These are phyloP conservation scores for Saturnispora hagleri DNA, from an alignment of 805 yeast species.

Conservation along the genomic window DNA sequence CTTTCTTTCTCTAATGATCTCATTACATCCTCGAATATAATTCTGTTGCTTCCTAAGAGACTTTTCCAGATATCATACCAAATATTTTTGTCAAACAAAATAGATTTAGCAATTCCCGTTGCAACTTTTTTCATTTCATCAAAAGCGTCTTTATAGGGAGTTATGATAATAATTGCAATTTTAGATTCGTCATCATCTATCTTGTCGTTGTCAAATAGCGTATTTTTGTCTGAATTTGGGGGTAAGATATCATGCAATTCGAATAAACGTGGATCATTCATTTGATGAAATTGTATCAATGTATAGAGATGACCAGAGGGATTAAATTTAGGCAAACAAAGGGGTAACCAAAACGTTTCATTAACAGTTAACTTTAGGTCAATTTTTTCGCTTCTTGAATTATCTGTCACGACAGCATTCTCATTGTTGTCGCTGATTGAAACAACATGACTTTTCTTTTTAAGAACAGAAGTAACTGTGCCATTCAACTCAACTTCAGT, in stretches of 20 bases:
- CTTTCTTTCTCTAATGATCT: not conserved
- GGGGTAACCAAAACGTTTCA: constrained; percentile 88
- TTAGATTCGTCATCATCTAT: constrained; percentile 20
- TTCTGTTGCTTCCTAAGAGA: constrained; percentile 5
- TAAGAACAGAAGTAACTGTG: not conserved
- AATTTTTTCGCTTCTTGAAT: constrained; percentile 8
- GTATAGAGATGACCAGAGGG: constrained; percentile 80
- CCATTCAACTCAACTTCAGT: constrained; percentile 1
- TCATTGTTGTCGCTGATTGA: not conserved
- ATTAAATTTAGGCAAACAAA: constrained; percentile 87
- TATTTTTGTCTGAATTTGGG: not conserved
- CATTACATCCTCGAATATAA: constrained; percentile 6
- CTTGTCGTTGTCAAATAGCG: not conserved
- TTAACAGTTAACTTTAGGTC: constrained; percentile 23
- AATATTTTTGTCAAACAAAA: constrained; percentile 29
- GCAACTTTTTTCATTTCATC: constrained; percentile 62
- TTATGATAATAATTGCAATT: constrained; percentile 38
- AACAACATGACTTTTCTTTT: not conserved
- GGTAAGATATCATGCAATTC: constrained; percentile 20
- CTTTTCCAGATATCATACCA: constrained; percentile 12
- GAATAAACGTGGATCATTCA: constrained; percentile 26
- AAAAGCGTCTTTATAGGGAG: constrained; percentile 72
- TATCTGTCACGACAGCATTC: not conserved
- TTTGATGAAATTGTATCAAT: constrained; percentile 54
- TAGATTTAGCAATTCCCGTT: constrained; percentile 36